These are phyloP conservation scores for Rubia balearica DNA, from an alignment of 305 asterid species.

Conservation along the genomic window DNA sequence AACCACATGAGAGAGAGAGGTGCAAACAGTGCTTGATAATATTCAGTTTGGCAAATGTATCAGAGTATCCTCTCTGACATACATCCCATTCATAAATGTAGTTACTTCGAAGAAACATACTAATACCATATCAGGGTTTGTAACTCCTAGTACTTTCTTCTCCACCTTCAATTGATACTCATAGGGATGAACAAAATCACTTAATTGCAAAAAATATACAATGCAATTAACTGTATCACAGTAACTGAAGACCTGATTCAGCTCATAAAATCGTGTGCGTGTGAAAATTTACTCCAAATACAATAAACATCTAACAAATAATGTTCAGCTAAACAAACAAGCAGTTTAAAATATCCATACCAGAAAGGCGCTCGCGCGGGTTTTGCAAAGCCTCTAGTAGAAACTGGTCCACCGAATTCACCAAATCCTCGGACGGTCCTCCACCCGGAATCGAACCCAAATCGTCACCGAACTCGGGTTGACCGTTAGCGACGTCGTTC, in stretches of 20 bases:
- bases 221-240: neutral
- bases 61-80: neutral
- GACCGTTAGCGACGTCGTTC: conserved; percentile 23
- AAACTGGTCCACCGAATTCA: conserved; percentile 85
- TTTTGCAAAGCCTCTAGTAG: conserved; percentile 91
- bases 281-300: neutral
- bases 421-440: conserved; percentile 45
- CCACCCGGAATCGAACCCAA: conserved; percentile 15
- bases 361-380: conserved; percentile 97
- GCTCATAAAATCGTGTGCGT: neutral
- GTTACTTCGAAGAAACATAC: neutral
- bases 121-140: too few relatives aligned
- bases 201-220: neutral
- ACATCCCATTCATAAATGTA: neutral
- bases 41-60: neutral
- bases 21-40: neutral
- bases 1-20: neutral
- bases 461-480: conserved; percentile 47
- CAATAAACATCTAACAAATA: neutral
- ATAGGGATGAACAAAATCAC: neutral
- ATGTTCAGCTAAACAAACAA: neutral
- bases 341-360: conserved; percentile 26
- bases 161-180: too few relatives aligned
- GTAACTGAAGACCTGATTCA: neutral
- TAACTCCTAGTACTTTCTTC: too few relatives aligned